Base-by-base conservation (phyloP, 805 yeast species). In the Clavispora santaluciae region DNA sequence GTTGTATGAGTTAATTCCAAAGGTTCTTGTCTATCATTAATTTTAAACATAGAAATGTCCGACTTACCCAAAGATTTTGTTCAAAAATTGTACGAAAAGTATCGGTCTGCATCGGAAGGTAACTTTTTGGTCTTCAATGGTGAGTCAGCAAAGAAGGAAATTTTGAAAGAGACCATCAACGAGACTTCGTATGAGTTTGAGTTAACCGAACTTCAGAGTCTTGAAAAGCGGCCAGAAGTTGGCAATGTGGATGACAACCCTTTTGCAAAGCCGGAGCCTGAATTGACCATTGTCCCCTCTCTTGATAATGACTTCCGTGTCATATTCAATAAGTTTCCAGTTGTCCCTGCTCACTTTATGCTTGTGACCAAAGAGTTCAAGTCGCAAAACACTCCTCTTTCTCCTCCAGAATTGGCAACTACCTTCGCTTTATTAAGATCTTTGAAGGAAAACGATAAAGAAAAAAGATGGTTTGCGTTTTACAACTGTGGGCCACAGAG, bases 401-500 rank as follows among this genome's bases (percentile, higher is more conserved):
- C 79, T 18, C 86, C 88, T 15, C 52, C 61, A n/a, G 97, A 91
- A 52, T 69, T 91, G 44, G 56, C 64, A 26, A 76, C 81, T 0
- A 70, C 84, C 5, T 77, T 78, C 56, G 57, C 75, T 4, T 66
- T 86, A 17, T 64, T 91, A 45, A 57, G 61, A 12, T 64, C 63
- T 13, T 64, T 84, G 38, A 77, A 78, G 52, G 43, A 53, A 9
- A 50, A 44, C 5, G 60, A 62, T 41, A 60, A 45, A 47, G 38
- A 58, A 17, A 66, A 60, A 12, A 71, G 76, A 42, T 83, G 86
- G 72, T 70, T 90, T 58, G 89, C 89, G 0, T 91, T 91, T 61
- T 91, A 79, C 73, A 91, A 91, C 61, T 81, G 87, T 56, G 99
- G 99, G 6, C 79, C 81, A 15, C 73, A 79, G 51, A 79, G 95